Conservation (phyloP, 2,329 filamentous ascomycete genomes). For the Colletotrichum godetiae region DNA sequence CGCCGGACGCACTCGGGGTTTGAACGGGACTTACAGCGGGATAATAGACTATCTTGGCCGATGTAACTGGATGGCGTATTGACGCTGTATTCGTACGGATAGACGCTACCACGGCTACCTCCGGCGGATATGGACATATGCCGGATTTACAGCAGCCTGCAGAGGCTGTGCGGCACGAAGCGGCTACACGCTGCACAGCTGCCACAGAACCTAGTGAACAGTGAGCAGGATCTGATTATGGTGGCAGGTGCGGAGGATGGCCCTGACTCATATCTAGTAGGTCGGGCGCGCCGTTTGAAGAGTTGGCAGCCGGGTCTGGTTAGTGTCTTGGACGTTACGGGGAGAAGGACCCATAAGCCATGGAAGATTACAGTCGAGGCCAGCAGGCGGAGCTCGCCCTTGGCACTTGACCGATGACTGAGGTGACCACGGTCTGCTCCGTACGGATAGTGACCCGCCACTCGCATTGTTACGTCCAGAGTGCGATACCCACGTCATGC, state of each 20-base stretch:
- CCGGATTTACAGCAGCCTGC: neutral
- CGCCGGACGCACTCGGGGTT: neutral
- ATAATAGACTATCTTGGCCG: neutral
- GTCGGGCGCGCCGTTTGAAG: constrained; percentile 29
- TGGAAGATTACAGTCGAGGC: neutral
- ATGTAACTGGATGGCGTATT: neutral
- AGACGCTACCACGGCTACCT: constrained; percentile 3
- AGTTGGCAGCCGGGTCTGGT: constrained; percentile 16
- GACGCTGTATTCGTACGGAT: neutral
- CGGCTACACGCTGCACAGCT: neutral
- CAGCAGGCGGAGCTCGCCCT: constrained; percentile 11
- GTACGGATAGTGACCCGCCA: constrained; percentile 11
- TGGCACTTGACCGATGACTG: neutral
- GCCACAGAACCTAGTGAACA: no score
- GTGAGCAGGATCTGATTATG: no score
- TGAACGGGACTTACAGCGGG: neutral
- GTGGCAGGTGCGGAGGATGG: constrained; percentile 1
- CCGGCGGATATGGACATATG: neutral
- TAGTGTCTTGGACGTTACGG: neutral
- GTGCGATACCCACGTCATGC: constrained; percentile 31
- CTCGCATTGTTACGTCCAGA: constrained; percentile 31
- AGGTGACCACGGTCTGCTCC: neutral
- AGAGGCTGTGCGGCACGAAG: neutral
- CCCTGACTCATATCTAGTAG: constrained; percentile 23
- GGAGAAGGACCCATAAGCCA: neutral